These are phyloP conservation scores for Ceratobasidium sp. DNA, from an alignment of 1,284 basidiomycete species.

Conservation along the genomic window DNA sequence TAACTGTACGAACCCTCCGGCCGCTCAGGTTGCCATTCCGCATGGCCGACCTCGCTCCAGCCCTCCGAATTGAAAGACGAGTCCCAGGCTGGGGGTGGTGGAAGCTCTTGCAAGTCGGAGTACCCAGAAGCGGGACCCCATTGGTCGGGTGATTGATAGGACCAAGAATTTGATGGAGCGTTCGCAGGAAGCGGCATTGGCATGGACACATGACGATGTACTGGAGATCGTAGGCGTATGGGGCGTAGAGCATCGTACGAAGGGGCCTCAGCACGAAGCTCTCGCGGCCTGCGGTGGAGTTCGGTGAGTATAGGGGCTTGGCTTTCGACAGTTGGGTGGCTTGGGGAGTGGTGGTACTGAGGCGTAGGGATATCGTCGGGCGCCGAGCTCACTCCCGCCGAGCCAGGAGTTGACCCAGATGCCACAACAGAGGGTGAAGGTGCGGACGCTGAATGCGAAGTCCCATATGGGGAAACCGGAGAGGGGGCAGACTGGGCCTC, in stretches of 20 bases:
- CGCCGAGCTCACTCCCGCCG: conserved; percentile 30
- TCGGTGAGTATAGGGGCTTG: conserved; percentile 43
- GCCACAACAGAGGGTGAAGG: conserved; percentile 40
- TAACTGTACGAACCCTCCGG: conserved; percentile 17
- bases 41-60: conserved; percentile 17
- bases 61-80: conserved; percentile 36
- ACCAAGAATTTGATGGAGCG: conserved; percentile 18
- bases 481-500: conserved; percentile 35
- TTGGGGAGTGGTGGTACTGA: conserved; percentile 35
- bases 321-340: conserved; percentile 20
- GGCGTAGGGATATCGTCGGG: conserved; percentile 13
- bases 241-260: conserved; percentile 22
- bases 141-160: conserved; percentile 16
- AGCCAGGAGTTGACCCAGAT: conserved; percentile 34
- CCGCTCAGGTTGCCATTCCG: conserved; percentile 26
- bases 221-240: conserved; percentile 10
- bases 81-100: conserved; percentile 29
- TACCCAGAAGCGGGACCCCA: conserved; percentile 34
- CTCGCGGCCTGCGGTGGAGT: conserved; percentile 36
- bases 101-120: conserved; percentile 34
- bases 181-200: conserved; percentile 24
- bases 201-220: conserved; percentile 34
- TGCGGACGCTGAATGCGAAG: conserved; percentile 31
- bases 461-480: conserved; percentile 39
- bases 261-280: conserved; percentile 32